Evolutionary conservation across 202 grass and related monocot species (phyloP), one percentile per base, ranked within the genome.

Genomic region (Dendrocalamus latiflorus): DNA sequence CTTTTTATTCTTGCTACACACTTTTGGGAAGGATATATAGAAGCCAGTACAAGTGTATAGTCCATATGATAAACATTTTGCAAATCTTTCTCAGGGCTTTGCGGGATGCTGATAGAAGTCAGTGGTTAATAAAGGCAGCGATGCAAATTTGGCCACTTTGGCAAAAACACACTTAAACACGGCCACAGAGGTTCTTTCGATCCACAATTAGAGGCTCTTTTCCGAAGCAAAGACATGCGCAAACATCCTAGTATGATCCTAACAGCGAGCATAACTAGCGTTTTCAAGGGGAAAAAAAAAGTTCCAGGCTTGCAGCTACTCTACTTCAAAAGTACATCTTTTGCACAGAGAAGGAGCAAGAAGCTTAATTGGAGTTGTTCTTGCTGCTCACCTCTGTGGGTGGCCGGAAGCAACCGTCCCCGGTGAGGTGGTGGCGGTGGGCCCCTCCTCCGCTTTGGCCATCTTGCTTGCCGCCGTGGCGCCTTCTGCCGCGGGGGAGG

Each of bases 301-400:
- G 20, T 22, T 36, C 33, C 65, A 53, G 36, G 74, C 54, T 72
- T 62, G 50, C 24, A 49, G 20, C 41, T 22, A 37, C 16, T 79
- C 65, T 39, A 2, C 34, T 18, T 70, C 55, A 54, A 8, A 71
- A 14, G 13, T 48, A 14, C 57, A 60, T 15, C 24, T 30, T 48
- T 48, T 30, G 39, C 25, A 30, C 38, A 33, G 4, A 43, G 44
- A 56, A 59, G 16, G 36, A 18, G 33, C 50, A 54, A 48, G 58
- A 44, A 77, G 24, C 33, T 60, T 60, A 7, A 14, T 14, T 4
- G 45, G 3, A 75, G 75, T 12, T 21, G 16, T 3, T 55, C 6
- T 1, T 21, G 64, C 15, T 16, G 72, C 65, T 84, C 70, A 95
- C 93, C 93, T 90, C 39, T 91, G 90, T 25, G 72, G 93, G 20